Conservation (phyloP, 495 filamentous ascomycete species). For the Annulohypoxylon nitens region DNA sequence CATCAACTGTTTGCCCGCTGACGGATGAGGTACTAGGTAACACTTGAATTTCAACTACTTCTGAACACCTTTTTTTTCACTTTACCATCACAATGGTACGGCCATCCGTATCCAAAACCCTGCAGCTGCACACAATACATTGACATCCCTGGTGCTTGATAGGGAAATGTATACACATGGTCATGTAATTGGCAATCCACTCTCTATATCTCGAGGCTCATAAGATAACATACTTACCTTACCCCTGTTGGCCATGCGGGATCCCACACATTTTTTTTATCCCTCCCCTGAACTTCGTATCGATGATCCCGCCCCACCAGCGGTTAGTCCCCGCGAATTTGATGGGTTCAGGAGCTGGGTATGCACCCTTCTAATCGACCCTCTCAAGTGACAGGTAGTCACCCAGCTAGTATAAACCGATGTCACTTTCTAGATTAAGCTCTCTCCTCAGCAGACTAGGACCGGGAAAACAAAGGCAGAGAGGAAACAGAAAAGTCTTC, state of each 20-base stretch:
- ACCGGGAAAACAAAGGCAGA: not conserved
- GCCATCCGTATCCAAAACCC: not conserved
- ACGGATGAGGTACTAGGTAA: slow-evolving; percentile 13
- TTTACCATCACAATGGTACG: slow-evolving; percentile 4
- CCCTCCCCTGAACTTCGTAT: slow-evolving; percentile 47
- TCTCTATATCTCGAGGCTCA: not conserved
- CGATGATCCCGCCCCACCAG: slow-evolving; percentile 39
- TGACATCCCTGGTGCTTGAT: not conserved
- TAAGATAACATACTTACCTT: slow-evolving; percentile 6
- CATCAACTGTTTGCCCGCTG: slow-evolving; percentile 12
- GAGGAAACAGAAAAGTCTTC: slow-evolving; percentile 4
- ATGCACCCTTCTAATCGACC: slow-evolving; percentile 29
- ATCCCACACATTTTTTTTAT: slow-evolving; percentile 25
- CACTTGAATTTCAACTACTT: not conserved
- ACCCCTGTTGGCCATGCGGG: slow-evolving; percentile 38
- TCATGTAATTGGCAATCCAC: not conserved
- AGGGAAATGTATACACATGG: not conserved
- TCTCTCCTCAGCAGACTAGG: slow-evolving; percentile 16
- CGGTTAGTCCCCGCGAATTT: slow-evolving; percentile 36
- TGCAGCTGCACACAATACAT: slow-evolving; percentile 13
- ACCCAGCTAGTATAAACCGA: slow-evolving; percentile 21
- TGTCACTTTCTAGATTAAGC: slow-evolving; percentile 47
- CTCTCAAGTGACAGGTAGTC: slow-evolving; percentile 2
- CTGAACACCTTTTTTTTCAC: not conserved
- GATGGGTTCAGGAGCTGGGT: slow-evolving; percentile 11